Evolutionary conservation across 352 stramenopile genomes (phyloP).

Genomic region (Phytophthora foliorum): DNA sequence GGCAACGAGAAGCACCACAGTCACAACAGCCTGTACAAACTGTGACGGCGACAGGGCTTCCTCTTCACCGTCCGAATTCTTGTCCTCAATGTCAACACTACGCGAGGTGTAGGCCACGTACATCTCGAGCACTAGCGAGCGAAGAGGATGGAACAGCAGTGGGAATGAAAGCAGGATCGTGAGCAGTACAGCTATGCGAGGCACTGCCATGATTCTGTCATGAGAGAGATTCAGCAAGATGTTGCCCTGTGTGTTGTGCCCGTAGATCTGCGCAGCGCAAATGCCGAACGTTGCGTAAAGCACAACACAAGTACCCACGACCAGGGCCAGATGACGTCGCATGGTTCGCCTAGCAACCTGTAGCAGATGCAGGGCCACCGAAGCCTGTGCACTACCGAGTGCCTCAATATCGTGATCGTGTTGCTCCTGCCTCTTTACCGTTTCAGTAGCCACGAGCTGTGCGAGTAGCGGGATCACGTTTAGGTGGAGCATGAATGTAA

Average conservation of each 20-base stretch:
- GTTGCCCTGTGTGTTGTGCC: constrained; percentile 67
- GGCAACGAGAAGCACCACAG: constrained; percentile 50
- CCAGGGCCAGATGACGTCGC: constrained; percentile 55
- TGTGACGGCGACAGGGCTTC: constrained; percentile 21
- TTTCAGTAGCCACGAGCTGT: constrained; percentile 55
- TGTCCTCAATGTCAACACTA: not conserved
- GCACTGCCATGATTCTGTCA: constrained; percentile 77
- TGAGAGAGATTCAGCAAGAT: constrained; percentile 83
- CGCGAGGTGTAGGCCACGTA: constrained; percentile 35
- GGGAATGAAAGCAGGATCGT: constrained; percentile 85
- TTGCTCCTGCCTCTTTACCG: constrained; percentile 11
- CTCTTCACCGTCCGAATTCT: constrained; percentile 10
- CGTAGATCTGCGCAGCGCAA: constrained; percentile 71
- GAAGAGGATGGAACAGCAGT: constrained; percentile 76
- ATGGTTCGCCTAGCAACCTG: constrained; percentile 45
- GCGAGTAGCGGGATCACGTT: constrained; percentile 81
- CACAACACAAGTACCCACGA: constrained; percentile 54
- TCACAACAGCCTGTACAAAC: constrained; percentile 46
- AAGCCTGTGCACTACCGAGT: constrained; percentile 16
- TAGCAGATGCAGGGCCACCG: constrained; percentile 23
- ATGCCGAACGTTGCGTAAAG: constrained; percentile 76
- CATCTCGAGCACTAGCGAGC: constrained; percentile 73
- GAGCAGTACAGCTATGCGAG: constrained; percentile 70
- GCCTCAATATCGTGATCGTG: constrained; percentile 20
- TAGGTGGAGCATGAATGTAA: constrained; percentile 86